Percentiles rank a stretch among this genome's conserved stretches.
These are phyloP conservation scores for Suhomyces guaymorum DNA, from an alignment of 1,139 yeast species.

Conservation along the genomic window DNA sequence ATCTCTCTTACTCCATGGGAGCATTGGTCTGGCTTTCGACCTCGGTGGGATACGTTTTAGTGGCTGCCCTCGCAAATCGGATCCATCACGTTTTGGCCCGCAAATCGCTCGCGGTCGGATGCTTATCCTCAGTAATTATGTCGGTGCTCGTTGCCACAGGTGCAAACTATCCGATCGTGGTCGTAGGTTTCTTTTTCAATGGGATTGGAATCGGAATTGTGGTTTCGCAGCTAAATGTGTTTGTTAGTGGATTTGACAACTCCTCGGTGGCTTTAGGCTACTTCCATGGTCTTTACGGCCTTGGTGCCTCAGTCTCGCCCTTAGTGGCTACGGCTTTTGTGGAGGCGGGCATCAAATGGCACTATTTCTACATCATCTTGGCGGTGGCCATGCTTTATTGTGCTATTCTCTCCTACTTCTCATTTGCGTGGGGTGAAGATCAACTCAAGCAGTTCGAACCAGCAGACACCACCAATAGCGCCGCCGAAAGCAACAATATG, in stretches of 20 bases:
- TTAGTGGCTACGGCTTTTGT: constrained; percentile 22
- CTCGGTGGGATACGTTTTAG: constrained; percentile 41
- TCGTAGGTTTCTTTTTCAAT: constrained; percentile 19
- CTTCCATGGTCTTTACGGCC: constrained; percentile 22
- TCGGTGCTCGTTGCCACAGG: constrained; percentile 40
- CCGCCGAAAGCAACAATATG: constrained; percentile 3
- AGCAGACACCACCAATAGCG: not conserved
- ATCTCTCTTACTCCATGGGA: constrained; percentile 42
- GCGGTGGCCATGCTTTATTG: constrained; percentile 16
- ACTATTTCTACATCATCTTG: constrained; percentile 19
- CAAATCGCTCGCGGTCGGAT: constrained; percentile 37
- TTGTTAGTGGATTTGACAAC: constrained; percentile 19
- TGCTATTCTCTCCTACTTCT: constrained; percentile 10
- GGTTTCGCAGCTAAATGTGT: constrained; percentile 20
- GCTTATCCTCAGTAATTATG: constrained; percentile 35
- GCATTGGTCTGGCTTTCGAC: constrained; percentile 47
- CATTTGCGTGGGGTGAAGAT: constrained; percentile 18
- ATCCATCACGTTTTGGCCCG: constrained; percentile 41
- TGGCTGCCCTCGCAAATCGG: constrained; percentile 36
- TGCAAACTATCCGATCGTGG: constrained; percentile 22
- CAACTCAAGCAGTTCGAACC: constrained; percentile 13
- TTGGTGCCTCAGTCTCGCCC: constrained; percentile 28
- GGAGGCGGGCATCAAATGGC: constrained; percentile 19
- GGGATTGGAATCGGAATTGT: constrained; percentile 21
- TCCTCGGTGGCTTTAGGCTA: constrained; percentile 18